Evolutionary conservation across 257 asterid species (phyloP).

Genomic region (Fraxinus cuspidata): DNA sequence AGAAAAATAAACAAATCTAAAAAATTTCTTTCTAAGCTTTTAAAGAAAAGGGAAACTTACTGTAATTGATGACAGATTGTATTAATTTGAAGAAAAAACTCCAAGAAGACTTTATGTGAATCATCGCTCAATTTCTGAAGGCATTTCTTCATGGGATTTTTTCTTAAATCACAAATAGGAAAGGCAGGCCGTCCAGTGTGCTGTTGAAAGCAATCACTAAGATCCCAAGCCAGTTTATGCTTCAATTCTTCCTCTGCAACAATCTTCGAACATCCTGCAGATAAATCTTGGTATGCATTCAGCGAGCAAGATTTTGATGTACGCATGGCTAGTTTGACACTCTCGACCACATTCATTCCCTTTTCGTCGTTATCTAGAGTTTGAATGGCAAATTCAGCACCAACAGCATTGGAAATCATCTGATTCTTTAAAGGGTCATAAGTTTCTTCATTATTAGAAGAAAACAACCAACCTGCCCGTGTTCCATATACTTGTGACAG

Average conservation of each 20-base stretch:
- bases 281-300: conserved; percentile 53
- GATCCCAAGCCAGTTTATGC: conserved; percentile 85
- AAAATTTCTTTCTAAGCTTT: not conserved
- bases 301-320: conserved; percentile 65
- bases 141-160: conserved; percentile 46
- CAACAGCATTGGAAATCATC: conserved; percentile 12
- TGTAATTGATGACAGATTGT: conserved; percentile 87
- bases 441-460: conserved; percentile 24
- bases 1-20: not conserved
- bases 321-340: conserved; percentile 51
- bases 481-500: conserved; percentile 40
- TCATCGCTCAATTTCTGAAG: conserved; percentile 50
- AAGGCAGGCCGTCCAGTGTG: conserved; percentile 66
- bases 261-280: conserved; percentile 57
- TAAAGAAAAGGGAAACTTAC: conserved; percentile 37
- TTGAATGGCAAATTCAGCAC: conserved; percentile 67
- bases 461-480: conserved; percentile 48
- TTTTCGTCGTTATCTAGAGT: conserved; percentile 39
- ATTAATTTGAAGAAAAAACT: conserved; percentile 69
- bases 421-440: conserved; percentile 16
- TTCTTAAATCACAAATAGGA: conserved; percentile 53
- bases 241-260: conserved; percentile 65
- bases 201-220: conserved; percentile 75
- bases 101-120: conserved; percentile 49
- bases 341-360: conserved; percentile 53